phyloP scores from a whole-genome alignment of 169 alveolate species.

The Eimeria tenella region DNA sequence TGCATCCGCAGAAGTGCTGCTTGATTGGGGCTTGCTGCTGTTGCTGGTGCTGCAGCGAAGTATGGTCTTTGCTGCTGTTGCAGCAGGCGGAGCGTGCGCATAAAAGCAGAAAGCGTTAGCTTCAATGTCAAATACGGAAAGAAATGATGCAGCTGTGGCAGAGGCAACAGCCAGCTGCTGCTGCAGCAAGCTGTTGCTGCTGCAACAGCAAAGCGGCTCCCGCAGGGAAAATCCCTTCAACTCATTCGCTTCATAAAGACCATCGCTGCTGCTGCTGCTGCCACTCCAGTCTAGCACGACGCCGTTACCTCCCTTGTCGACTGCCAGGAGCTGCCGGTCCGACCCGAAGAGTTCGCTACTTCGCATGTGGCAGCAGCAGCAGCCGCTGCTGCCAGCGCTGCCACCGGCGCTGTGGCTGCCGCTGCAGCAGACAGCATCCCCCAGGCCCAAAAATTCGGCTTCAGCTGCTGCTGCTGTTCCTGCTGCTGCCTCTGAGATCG shows the following conservation, averaged over 20 bases:
- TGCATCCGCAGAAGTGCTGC: background rate
- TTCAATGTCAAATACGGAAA: slow-evolving; percentile 53
- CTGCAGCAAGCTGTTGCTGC: slow-evolving; percentile 31
- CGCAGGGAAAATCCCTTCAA: background rate
- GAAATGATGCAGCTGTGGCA: slow-evolving; percentile 20
- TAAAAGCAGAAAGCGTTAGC: slow-evolving; percentile 42
- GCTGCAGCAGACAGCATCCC: slow-evolving; percentile 23
- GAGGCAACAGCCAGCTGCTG: slow-evolving; percentile 25
- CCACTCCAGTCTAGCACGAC: slow-evolving; percentile 42
- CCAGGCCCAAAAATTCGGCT: background rate
- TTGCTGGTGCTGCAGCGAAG: slow-evolving; percentile 23
- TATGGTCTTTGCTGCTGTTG: slow-evolving; percentile 15
- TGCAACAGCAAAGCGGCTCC: slow-evolving; percentile 20
- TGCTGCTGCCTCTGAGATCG: background rate
- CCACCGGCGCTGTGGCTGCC: background rate
- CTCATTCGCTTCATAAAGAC: background rate
- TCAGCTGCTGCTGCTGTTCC: slow-evolving; percentile 15
- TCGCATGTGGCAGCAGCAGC: slow-evolving; percentile 4
- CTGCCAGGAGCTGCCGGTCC: slow-evolving; percentile 54
- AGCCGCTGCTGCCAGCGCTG: background rate
- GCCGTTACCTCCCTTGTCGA: slow-evolving; percentile 72
- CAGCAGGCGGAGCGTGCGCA: slow-evolving; percentile 45
- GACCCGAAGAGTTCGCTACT: slow-evolving; percentile 32
- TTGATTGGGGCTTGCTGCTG: background rate
- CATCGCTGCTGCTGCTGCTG: slow-evolving; percentile 14